Base-by-base conservation (phyloP, 2,329 filamentous ascomycete species). In the Colletotrichum euphorbiae region DNA sequence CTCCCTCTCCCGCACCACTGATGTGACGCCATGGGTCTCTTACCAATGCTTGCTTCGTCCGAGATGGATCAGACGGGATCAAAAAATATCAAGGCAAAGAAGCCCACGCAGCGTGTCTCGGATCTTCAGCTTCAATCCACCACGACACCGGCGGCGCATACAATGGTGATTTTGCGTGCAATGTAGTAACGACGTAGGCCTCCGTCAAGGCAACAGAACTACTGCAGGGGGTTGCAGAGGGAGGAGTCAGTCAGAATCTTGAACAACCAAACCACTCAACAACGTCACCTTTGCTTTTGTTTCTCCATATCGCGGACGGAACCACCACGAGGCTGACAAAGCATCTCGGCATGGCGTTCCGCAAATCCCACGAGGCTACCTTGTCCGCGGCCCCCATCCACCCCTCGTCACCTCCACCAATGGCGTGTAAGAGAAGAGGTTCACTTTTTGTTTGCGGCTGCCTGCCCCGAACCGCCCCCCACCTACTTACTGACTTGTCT, bases 401-500 rank as follows among this genome's bases (percentile, higher is more conserved):
- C 24, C 61, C 54, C 52, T 28, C 28, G 7, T 33, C 12, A 24
- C 48, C 24, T 28, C 48, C 28, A 61, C 65, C 65, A 68, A 68
- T 68, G 46, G 65, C 65, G 60, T 68, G 60, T 68, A 64, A 68
- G 60, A 67, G 64, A 63, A 48, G 31, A 12, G 28, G 28, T 8
- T 8, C 28, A 28, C 28, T 28, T 28, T 28, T 3, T 28, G 6
- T 28, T 28, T 6, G 28, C 7, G 28, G 28, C 28, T 28, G 28
- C 28, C 28, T 8, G 28, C 19, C 12, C 12, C 43, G 21, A 59
- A 38, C 46, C 11, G n/a, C n/a, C n/a, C n/a, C n/a, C n/a, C n/a
- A n/a, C 17, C 12, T 50, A 24, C 19, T 12, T 50, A 24, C 45
- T 28, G 21, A 19, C 21, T 50, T 24, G 48, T 24, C 13, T 42